These are phyloP conservation scores for Rhodotorula sp. DNA, from an alignment of 1,284 basidiomycete species.

Conservation along the genomic window DNA sequence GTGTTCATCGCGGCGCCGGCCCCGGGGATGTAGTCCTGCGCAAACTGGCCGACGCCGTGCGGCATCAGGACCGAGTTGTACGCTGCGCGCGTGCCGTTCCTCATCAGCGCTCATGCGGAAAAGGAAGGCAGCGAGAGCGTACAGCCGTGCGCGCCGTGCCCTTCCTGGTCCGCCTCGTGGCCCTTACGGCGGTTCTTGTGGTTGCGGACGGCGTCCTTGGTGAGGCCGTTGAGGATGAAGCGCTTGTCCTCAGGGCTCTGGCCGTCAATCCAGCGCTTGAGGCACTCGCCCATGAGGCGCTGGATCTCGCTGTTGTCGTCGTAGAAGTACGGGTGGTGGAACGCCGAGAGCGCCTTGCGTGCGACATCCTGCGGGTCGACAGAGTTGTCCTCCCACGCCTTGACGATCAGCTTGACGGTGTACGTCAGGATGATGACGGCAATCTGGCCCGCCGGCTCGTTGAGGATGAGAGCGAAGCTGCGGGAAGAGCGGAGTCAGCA, in stretches of 20 bases:
- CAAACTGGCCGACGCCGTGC: conserved; percentile 35
- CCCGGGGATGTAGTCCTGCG: conserved; percentile 37
- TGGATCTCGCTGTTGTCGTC: conserved; percentile 70
- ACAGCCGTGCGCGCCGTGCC: conserved; percentile 38
- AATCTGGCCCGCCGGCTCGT: conserved; percentile 49
- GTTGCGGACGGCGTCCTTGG: conserved; percentile 46
- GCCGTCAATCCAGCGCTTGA: conserved; percentile 63
- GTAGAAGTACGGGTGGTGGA: conserved; percentile 79
- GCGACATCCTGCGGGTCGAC: conserved; percentile 59
- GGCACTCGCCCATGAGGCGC: conserved; percentile 68
- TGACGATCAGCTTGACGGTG: conserved; percentile 66
- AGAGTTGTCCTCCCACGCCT: conserved; percentile 69
- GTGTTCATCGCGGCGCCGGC: conserved; percentile 29
- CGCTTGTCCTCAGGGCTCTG: conserved; percentile 43
- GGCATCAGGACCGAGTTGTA: conserved; percentile 40
- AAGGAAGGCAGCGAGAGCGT: neutral
- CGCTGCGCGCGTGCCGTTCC: neutral
- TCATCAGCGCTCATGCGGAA: too few species aligned
- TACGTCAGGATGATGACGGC: conserved; percentile 58
- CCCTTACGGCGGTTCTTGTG: conserved; percentile 48
- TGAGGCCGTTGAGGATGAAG: conserved; percentile 46
- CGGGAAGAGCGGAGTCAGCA: neutral
- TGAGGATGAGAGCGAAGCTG: conserved; percentile 44
- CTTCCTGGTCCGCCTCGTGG: conserved; percentile 40
- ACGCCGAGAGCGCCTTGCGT: conserved; percentile 62